Evolutionary conservation across 495 filamentous ascomycete genomes (phyloP).

Genomic region (Venustampulla echinocandica): DNA sequence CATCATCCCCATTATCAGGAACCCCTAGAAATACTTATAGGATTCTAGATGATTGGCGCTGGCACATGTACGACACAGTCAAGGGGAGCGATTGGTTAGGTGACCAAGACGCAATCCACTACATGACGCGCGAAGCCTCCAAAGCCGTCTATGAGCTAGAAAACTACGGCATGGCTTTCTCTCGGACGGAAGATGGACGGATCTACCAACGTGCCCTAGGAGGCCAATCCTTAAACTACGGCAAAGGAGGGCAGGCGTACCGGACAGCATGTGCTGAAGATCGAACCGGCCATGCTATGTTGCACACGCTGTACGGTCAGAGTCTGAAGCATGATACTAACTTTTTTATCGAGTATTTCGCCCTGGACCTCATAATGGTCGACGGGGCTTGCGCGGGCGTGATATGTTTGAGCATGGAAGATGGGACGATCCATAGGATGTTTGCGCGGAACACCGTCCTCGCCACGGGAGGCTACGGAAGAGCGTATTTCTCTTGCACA

Average conservation of each 20-base stretch:
- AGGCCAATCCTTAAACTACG: slow-evolving; percentile 18
- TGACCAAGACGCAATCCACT: slow-evolving; percentile 25
- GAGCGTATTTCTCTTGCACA: slow-evolving; percentile 21
- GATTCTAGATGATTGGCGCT: slow-evolving; percentile 20
- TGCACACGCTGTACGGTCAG: slow-evolving; percentile 23
- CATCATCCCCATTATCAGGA: background rate
- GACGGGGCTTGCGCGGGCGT: slow-evolving; percentile 17
- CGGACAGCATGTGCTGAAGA: slow-evolving; percentile 18
- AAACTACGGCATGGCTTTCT: slow-evolving; percentile 24
- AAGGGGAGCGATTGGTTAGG: slow-evolving; percentile 24
- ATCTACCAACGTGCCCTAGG: slow-evolving; percentile 23
- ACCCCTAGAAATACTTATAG: background rate
- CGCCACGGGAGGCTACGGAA: slow-evolving; percentile 20
- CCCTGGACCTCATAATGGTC: slow-evolving; percentile 20
- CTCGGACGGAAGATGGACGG: slow-evolving; percentile 12
- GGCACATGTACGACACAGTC: slow-evolving; percentile 25
- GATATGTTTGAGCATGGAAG: slow-evolving; percentile 20
- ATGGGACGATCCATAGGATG: slow-evolving; percentile 21
- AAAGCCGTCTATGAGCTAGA: slow-evolving; percentile 21
- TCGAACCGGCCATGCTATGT: slow-evolving; percentile 21
- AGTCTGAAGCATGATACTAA: slow-evolving; percentile 20
- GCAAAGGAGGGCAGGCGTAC: slow-evolving; percentile 20
- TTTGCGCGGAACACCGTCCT: slow-evolving; percentile 22
- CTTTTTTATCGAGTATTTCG: slow-evolving; percentile 25
- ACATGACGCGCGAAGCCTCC: slow-evolving; percentile 20